These are phyloP conservation scores for Candida coquimbonensis DNA, from an alignment of 805 yeast genomes.

Conservation along the genomic window DNA sequence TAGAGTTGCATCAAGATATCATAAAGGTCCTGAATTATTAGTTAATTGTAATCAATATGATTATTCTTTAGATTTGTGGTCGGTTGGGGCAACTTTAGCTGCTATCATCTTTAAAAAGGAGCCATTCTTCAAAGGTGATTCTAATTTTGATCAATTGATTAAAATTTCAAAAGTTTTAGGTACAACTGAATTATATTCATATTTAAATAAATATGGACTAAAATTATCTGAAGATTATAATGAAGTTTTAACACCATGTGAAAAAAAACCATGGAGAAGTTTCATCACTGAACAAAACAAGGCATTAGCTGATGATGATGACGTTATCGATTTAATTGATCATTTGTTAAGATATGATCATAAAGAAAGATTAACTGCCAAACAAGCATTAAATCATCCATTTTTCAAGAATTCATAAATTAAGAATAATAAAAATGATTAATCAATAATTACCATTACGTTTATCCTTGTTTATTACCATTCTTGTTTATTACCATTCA, in stretches of 20 bases:
- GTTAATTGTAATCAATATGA: slow-evolving; percentile 85
- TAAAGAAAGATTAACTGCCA: slow-evolving; percentile 80
- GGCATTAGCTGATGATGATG: slow-evolving; percentile 58
- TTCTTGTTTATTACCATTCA: neutral
- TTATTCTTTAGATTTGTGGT: slow-evolving; percentile 89
- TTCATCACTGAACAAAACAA: slow-evolving; percentile 67
- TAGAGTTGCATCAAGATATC: slow-evolving; percentile 87
- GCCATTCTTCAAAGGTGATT: slow-evolving; percentile 87
- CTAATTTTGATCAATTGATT: slow-evolving; percentile 85
- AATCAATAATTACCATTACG: too few species aligned
- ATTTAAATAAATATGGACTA: slow-evolving; percentile 65
- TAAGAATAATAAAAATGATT: neutral
- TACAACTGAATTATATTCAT: slow-evolving; percentile 66
- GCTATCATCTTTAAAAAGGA: slow-evolving; percentile 86
- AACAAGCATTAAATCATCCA: slow-evolving; percentile 75
- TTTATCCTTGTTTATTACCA: neutral
- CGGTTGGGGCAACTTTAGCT: slow-evolving; percentile 88
- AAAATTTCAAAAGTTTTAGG: slow-evolving; percentile 87
- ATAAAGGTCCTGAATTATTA: slow-evolving; percentile 87
- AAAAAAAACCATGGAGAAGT: slow-evolving; percentile 80
- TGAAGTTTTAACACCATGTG: slow-evolving; percentile 61
- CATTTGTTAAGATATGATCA: slow-evolving; percentile 79
- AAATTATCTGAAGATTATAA: slow-evolving; percentile 69
- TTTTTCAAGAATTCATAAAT: slow-evolving; percentile 26
- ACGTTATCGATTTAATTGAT: slow-evolving; percentile 76